These are phyloP conservation scores for Penicillium expansum DNA, from an alignment of 2,329 filamentous ascomycete genomes.

Conservation along the genomic window DNA sequence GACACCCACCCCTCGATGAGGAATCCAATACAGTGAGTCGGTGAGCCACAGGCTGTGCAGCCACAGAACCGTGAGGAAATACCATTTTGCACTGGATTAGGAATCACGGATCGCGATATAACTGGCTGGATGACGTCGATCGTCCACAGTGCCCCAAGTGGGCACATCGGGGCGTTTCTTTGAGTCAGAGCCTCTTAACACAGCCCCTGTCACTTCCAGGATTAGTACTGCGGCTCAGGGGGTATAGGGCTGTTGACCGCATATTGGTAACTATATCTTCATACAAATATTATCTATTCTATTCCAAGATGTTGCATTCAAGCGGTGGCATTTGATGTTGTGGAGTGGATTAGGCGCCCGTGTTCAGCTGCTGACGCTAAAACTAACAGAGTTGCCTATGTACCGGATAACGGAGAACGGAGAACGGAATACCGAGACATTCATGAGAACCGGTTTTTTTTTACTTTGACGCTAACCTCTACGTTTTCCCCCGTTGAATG, in stretches of 20 bases:
- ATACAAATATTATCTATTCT: background rate
- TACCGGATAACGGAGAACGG: background rate
- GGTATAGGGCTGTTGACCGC: background rate
- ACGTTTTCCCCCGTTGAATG: background rate
- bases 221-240: background rate
- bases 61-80: background rate
- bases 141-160: background rate
- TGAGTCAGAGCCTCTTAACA: background rate
- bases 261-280: background rate
- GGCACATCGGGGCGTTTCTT: background rate
- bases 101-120: background rate
- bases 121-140: background rate
- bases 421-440: background rate
- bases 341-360: constrained; percentile 17
- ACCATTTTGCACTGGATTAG: background rate
- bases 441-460: background rate
- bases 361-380: constrained; percentile 26
- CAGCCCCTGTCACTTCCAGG: background rate
- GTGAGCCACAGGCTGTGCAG: constrained; percentile 4
- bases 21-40: background rate
- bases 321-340: background rate
- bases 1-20: background rate
- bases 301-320: background rate
- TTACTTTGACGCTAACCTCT: background rate
- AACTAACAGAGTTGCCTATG: background rate